Evolutionary conservation across 768 basidiomycete species (phyloP).

Genomic region (Lyophyllum semitale): DNA sequence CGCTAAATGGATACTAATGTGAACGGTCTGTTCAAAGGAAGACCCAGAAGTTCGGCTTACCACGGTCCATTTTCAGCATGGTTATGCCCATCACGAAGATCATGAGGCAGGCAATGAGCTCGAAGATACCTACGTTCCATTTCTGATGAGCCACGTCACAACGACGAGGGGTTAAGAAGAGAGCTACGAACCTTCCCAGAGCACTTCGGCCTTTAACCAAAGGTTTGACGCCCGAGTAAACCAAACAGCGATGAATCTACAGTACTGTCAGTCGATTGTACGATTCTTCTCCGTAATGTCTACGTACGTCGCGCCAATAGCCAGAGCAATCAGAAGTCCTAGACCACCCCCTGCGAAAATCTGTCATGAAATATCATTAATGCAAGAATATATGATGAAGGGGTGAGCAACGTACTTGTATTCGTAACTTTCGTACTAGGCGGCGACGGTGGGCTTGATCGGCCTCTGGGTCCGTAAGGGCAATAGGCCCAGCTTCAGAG

Average conservation of each 20-base stretch:
- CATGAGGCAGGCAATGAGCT: slow-evolving; percentile 72
- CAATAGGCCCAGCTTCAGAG: slow-evolving; percentile 21
- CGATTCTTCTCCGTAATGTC: not conserved
- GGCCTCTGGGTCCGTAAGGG: slow-evolving; percentile 24
- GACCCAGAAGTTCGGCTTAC: slow-evolving; percentile 22
- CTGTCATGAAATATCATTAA: slow-evolving; percentile 32
- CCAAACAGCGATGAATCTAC: slow-evolving; percentile 87
- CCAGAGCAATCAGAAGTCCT: slow-evolving; percentile 78
- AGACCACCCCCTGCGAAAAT: slow-evolving; percentile 74
- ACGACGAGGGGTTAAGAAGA: not conserved
- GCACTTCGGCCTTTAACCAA: slow-evolving; percentile 80
- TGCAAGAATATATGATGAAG: not conserved
- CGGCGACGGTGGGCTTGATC: slow-evolving; percentile 35
- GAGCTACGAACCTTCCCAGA: slow-evolving; percentile 83
- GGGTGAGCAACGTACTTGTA: slow-evolving; percentile 46
- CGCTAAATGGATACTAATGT: slow-evolving; percentile 37
- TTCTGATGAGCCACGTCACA: not conserved
- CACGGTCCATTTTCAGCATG: slow-evolving; percentile 93
- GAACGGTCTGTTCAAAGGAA: not conserved
- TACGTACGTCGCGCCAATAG: slow-evolving; percentile 77
- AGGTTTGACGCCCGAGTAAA: slow-evolving; percentile 88
- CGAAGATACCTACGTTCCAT: slow-evolving; percentile 55
- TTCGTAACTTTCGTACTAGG: slow-evolving; percentile 66
- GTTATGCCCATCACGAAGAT: slow-evolving; percentile 93
- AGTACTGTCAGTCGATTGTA: not conserved